Base-by-base conservation (phyloP, 2,329 filamentous ascomycete genomes). In the Colletotrichum cordylinicola region DNA sequence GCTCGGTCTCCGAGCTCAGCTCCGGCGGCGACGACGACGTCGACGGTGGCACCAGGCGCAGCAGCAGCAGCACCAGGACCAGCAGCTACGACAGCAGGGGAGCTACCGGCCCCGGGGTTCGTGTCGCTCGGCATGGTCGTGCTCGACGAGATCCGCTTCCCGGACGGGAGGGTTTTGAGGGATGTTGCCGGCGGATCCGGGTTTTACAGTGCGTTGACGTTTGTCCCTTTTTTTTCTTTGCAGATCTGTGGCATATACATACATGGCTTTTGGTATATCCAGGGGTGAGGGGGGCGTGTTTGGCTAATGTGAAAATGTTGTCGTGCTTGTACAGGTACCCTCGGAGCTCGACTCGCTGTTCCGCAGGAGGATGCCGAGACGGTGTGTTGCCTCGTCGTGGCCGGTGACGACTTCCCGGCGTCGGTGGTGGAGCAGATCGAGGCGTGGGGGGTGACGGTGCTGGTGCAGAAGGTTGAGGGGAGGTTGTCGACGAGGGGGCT, bases 71-170 rank as follows among this genome's bases (percentile, higher is more conserved):
- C 39, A n/a, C 5, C 39, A 43, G 39, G 2, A n/a, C 39, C 18
- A 43, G 39, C 39, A 12, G 39, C 39, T 43, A n/a, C 18, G 9
- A 24, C 48, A 33, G 8, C 33, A n/a, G 66, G 37, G 66, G 52
- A 61, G 58, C 4, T 5, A n/a, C 56, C 62, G 69, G 43, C 62
- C 64, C 64, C 69, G 64, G 70, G 43, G 16, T 73, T 73, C 24
- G 33, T 75, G 15, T 68, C 73, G 58, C 69, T 75, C 73, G 69
- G 73, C n/a, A 75, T 72, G 69, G 70, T 75, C 8, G 70, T 75
- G 18, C 43, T 75, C 3, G 70, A 75, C 29, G 73, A 73, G 33
- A 72, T 75, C 70, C 70, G 52, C 55, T 70, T 66, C 21, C 61
- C 66, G 29, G 74, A 70, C 72, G 74, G 66, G 18, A 43, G 56